These are phyloP conservation scores for Iodosphaeria phyllophila DNA, from an alignment of 2,329 filamentous ascomycete species.

Conservation along the genomic window DNA sequence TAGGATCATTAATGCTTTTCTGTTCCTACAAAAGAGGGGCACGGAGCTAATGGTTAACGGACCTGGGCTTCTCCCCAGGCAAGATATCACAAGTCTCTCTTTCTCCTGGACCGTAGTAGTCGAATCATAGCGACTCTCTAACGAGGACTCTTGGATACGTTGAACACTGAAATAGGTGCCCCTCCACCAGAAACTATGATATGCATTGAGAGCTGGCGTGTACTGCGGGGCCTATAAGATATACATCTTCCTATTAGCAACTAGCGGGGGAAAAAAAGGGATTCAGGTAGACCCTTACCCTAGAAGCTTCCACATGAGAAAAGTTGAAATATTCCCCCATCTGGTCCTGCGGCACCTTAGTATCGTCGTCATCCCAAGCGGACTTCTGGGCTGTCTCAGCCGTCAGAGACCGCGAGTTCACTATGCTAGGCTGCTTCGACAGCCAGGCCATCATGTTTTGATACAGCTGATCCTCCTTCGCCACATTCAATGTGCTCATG, in stretches of 20 bases:
- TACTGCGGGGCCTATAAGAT: slow-evolving; percentile 25
- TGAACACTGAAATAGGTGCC: slow-evolving; percentile 29
- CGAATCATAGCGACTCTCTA: slow-evolving; percentile 16
- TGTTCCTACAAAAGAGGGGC: background rate
- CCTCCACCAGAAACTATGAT: slow-evolving; percentile 34
- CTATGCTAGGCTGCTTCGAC: slow-evolving; percentile 29
- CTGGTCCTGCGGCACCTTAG: slow-evolving; percentile 11
- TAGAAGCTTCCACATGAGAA: slow-evolving; percentile 34
- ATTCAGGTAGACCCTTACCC: slow-evolving; percentile 15
- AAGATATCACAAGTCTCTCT: slow-evolving; percentile 33
- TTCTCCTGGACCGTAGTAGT: slow-evolving; percentile 25
- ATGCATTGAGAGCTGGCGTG: slow-evolving; percentile 32
- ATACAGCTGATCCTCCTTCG: slow-evolving; percentile 38
- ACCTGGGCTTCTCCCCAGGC: slow-evolving; percentile 28
- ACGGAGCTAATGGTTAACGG: slow-evolving; percentile 1
- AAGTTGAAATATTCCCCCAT: slow-evolving; percentile 35
- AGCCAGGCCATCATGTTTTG: slow-evolving; percentile 39
- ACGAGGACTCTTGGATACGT: slow-evolving; percentile 23
- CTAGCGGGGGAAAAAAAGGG: background rate
- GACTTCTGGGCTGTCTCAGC: slow-evolving; percentile 35
- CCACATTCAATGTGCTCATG: slow-evolving; percentile 32
- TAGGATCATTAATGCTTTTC: slow-evolving; percentile 2
- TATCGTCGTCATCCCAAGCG: slow-evolving; percentile 27
- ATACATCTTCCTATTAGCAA: slow-evolving; percentile 1
- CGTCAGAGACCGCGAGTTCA: slow-evolving; percentile 30